Percentiles rank a stretch among this genome's conserved stretches.
Evolutionary conservation across 495 filamentous ascomycete species (phyloP).

Genomic region (Xylaria nigripes): DNA sequence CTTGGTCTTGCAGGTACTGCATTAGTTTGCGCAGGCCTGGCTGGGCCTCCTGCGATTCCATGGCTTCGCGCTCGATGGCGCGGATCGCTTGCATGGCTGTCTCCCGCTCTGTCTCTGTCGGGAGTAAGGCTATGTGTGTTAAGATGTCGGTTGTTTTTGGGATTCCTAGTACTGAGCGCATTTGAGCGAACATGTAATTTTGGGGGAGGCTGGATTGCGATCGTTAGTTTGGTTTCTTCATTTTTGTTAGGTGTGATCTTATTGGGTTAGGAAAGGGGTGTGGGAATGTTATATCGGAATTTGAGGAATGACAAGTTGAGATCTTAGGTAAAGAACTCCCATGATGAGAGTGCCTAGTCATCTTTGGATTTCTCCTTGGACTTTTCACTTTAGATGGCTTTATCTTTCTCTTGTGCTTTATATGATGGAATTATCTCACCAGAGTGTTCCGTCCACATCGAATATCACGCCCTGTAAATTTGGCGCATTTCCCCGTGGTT

Average conservation of each 20-base stretch:
- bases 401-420: neutral
- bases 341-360: neutral
- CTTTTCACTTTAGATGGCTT: neutral
- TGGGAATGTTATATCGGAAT: neutral
- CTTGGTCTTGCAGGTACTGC: constrained; percentile 61
- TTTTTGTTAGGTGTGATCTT: too few species aligned
- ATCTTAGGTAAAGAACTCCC: neutral
- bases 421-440: constrained; percentile 46
- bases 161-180: constrained; percentile 65
- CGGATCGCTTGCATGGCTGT: constrained; percentile 64
- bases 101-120: constrained; percentile 47
- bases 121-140: constrained; percentile 71
- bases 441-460: constrained; percentile 91
- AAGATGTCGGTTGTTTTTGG: constrained; percentile 70
- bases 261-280: too few species aligned
- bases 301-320: neutral
- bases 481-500: constrained; percentile 35
- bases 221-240: too few species aligned
- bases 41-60: constrained; percentile 70
- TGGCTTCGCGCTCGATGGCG: constrained; percentile 68
- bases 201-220: constrained; percentile 60
- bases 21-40: constrained; percentile 68
- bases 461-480: constrained; percentile 77
- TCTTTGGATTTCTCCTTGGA: too few species aligned
- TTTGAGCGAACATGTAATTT: constrained; percentile 86